These are phyloP conservation scores for Neurospora sp. DNA, from an alignment of 495 filamentous ascomycete species.

Conservation along the genomic window DNA sequence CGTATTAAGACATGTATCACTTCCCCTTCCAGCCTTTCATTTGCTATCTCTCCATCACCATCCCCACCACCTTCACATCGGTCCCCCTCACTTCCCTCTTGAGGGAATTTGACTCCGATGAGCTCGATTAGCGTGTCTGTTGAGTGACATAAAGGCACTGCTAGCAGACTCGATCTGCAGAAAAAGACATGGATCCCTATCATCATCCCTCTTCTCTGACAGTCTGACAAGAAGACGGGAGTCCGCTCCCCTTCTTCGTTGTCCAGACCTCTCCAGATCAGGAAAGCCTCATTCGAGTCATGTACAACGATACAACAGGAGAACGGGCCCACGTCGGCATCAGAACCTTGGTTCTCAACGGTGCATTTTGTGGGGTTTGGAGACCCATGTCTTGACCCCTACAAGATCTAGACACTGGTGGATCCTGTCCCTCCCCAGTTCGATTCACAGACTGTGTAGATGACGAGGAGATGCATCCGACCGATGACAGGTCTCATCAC, in stretches of 20 bases:
- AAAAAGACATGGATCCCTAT: neutral
- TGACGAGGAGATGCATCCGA: neutral
- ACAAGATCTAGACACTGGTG: neutral
- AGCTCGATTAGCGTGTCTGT: neutral
- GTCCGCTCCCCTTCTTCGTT: neutral
- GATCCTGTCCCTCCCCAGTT: neutral
- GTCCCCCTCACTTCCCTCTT: neutral
- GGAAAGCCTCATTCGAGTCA: neutral
- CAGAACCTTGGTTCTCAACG: neutral
- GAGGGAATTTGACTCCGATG: neutral
- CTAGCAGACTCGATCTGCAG: neutral
- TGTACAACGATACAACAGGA: neutral
- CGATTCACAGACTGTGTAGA: neutral
- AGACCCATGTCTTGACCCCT: neutral
- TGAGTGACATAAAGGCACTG: neutral
- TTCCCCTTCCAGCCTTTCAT: conserved; percentile 8
- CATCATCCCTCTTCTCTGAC: neutral
- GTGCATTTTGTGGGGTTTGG: neutral
- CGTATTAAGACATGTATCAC: conserved; percentile 9
- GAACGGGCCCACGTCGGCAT: neutral
- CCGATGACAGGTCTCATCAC: neutral
- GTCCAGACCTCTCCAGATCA: neutral
- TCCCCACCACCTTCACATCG: neutral
- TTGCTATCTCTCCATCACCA: conserved; percentile 6
- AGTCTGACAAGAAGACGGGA: neutral